Base-by-base conservation (phyloP, 2,329 filamentous ascomycete genomes). In the Thermochaetoides dissita region DNA sequence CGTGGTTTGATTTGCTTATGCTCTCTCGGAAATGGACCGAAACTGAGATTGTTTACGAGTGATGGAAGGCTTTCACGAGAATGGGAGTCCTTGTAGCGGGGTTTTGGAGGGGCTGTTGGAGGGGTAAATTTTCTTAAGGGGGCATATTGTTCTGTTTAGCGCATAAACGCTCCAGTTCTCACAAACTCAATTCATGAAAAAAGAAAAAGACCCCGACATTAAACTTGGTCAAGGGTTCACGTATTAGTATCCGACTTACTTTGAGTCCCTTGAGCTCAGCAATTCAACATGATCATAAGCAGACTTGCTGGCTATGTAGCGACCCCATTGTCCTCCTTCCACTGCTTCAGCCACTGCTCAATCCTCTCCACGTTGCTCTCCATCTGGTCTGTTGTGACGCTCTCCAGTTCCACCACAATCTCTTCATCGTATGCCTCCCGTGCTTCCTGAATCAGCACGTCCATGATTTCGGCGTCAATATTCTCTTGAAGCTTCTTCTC, bases 391-490 rank as follows among this genome's bases (percentile, higher is more conserved):
- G 78, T 71, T 41, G 73, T 74, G 58, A 94, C 82, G 62, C 89
- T 96, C 55, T 68, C 76, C 55, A 98, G 65, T 62, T 94, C 87
- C 28, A 96, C 83, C 33, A 98, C 81, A 52, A 94, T 84, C 57
- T 91, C 78, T 60, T 83, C 76, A 41, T 85, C 83, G 56, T 89
- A 98, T 8, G 82, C 76, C 49, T 94, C 88, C 46, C 79, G 71
- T 30, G 91, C 91, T 66, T 98, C 91, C 52, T 94, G 81, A 12
- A 94, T 68, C 43, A 98, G 66, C 28, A 96, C 85, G 57, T 94
- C 83, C 80, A 98, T 96, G 57, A 98, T 96, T 66, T 98, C 91
- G 30, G 85, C 83, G 61, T 98, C 91, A 46, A 98, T 68, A 58
- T 98, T 98, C 62, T 96, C 91, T 60, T 96, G 84, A 36, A 98